phyloP scores from a whole-genome alignment of 2,329 filamentous ascomycete species.

The Exophiala lecanii-corni region DNA sequence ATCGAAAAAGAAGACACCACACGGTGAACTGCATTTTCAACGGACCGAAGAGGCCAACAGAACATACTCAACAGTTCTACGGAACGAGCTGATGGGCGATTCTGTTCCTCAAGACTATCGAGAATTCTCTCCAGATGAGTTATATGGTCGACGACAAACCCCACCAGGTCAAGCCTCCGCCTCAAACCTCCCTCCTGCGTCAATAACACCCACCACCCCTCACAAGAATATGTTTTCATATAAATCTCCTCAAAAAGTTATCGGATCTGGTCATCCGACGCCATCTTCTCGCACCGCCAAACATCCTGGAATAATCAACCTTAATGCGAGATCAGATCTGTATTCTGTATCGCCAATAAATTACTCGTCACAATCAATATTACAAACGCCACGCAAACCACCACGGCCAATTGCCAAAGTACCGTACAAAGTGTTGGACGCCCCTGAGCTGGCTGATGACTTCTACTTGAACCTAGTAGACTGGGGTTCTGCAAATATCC shows the following conservation, averaged over 20 bases:
- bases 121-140: conserved; percentile 23
- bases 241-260: conserved; percentile 65
- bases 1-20: conserved; percentile 75
- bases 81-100: conserved; percentile 86
- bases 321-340: conserved; percentile 85
- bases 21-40: conserved; percentile 90
- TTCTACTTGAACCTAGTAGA: conserved; percentile 98
- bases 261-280: conserved; percentile 75
- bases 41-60: conserved; percentile 87
- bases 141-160: conserved; percentile 65
- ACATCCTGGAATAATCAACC: conserved; percentile 63
- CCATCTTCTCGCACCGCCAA: conserved; percentile 86
- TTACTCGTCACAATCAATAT: conserved; percentile 86
- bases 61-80: conserved; percentile 81
- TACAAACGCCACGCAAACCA: conserved; percentile 83
- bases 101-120: conserved; percentile 75
- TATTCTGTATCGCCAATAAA: conserved; percentile 95
- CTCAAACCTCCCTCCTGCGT: conserved; percentile 62
- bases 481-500: conserved; percentile 91
- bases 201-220: conserved; percentile 85
- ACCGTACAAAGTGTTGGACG: conserved; percentile 95
- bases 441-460: conserved; percentile 91
- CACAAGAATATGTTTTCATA: conserved; percentile 97
- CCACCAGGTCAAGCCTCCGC: conserved; percentile 65
- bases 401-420: conserved; percentile 91